These are phyloP conservation scores for Furcasterigmium sp. DNA, from an alignment of 2,329 filamentous ascomycete genomes.

Conservation along the genomic window DNA sequence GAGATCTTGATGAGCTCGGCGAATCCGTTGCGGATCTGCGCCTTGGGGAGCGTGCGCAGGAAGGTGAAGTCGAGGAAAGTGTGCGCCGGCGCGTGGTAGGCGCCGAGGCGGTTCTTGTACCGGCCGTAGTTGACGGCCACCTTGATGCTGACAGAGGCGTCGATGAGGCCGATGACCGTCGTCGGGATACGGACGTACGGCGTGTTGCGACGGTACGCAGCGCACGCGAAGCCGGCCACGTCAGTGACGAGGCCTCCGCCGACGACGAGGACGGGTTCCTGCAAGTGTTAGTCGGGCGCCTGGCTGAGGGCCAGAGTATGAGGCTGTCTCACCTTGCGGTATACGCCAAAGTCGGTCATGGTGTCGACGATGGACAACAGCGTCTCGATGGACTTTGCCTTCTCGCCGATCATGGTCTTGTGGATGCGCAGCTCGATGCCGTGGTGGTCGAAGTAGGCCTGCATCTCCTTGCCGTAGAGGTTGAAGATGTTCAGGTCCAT, in stretches of 20 bases:
- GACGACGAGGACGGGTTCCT: conserved; percentile 62
- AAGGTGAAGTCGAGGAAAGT: conserved; percentile 72
- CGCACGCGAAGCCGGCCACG: conserved; percentile 68
- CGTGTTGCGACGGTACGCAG: conserved; percentile 65
- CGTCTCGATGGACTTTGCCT: conserved; percentile 68
- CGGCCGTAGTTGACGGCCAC: conserved; percentile 74
- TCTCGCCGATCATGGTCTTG: conserved; percentile 70
- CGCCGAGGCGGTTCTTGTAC: conserved; percentile 70
- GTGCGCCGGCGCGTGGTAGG: conserved; percentile 66
- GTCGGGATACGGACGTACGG: conserved; percentile 72
- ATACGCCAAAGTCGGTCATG: conserved; percentile 69
- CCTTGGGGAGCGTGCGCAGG: conserved; percentile 59
- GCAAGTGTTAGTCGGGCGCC: conserved; percentile 5
- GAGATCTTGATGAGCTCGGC: conserved; percentile 74
- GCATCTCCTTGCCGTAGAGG: conserved; percentile 61
- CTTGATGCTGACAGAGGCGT: conserved; percentile 71
- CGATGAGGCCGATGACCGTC: conserved; percentile 70
- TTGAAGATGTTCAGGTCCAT: conserved; percentile 69
- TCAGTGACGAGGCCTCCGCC: conserved; percentile 68
- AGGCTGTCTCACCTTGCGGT: conserved; percentile 43
- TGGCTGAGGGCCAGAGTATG: neutral
- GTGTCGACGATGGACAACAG: conserved; percentile 65
- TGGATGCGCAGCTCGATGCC: conserved; percentile 58
- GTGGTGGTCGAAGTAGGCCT: conserved; percentile 62
- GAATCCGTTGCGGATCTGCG: conserved; percentile 69